Percentiles rank a stretch among this genome's conserved stretches.
phyloP scores from a whole-genome alignment of 2,329 filamentous ascomycete species.

The Cercospora sesami region DNA sequence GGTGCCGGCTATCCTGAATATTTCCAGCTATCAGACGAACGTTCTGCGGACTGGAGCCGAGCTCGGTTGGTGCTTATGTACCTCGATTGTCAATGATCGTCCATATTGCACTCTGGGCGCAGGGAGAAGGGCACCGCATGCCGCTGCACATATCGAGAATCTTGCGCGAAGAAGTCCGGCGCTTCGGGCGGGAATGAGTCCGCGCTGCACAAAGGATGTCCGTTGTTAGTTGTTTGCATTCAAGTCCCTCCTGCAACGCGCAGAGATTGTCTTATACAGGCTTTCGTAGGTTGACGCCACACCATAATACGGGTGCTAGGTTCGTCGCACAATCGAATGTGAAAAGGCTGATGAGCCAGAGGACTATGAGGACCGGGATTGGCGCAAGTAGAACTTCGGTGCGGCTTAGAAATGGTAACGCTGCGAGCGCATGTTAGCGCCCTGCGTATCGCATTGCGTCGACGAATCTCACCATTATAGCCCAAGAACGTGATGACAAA shows the following conservation, averaged over 20 bases:
- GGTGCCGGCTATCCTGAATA: background rate
- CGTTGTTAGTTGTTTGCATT: background rate
- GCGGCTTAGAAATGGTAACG: slow-evolving; percentile 65
- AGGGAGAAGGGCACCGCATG: background rate
- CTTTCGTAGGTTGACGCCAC: slow-evolving; percentile 49
- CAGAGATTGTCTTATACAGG: slow-evolving; percentile 33
- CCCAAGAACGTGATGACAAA: slow-evolving; percentile 68
- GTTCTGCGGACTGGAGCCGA: background rate
- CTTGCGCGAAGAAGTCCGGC: background rate
- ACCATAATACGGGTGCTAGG: slow-evolving; percentile 53
- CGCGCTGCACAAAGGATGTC: background rate
- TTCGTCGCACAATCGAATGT: slow-evolving; percentile 54
- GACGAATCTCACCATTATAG: slow-evolving; percentile 56
- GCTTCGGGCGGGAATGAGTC: background rate
- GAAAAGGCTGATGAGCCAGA: slow-evolving; percentile 59
- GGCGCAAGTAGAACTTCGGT: slow-evolving; percentile 66
- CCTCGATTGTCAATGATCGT: too few relatives aligned
- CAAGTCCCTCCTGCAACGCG: background rate
- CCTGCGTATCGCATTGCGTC: background rate
- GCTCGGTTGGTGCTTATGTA: background rate
- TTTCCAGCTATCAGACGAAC: background rate
- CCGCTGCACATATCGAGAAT: background rate
- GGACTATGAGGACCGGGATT: slow-evolving; percentile 58
- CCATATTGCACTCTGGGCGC: background rate
- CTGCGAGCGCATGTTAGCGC: slow-evolving; percentile 38